Evolutionary conservation across 768 basidiomycete species (phyloP), one percentile per base, ranked within the genome.

Genomic region (Naematelia aurantialba): DNA sequence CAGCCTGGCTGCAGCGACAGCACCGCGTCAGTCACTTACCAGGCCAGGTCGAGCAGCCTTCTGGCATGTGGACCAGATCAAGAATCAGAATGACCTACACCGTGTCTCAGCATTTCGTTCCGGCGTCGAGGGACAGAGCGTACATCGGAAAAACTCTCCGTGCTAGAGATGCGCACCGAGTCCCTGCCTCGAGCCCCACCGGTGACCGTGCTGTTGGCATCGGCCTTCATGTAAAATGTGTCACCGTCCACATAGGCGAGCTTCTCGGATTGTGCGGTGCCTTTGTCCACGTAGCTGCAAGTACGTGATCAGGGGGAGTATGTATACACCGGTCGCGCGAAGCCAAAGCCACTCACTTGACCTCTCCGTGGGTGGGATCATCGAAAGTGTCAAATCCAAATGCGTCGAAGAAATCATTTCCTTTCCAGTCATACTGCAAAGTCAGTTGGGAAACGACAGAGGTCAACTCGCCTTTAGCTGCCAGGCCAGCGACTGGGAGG

Each of bases 311-410:
- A n/a, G n/a, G n/a, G n/a, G n/a, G n/a, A n/a, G n/a, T n/a, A n/a
- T n/a, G n/a, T n/a, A n/a, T n/a, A n/a, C n/a, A n/a, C n/a, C n/a
- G n/a, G n/a, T n/a, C n/a, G n/a, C n/a, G n/a, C n/a, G n/a, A n/a
- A n/a, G n/a, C n/a, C n/a, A n/a, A n/a, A n/a, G 4, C 13, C 13
- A 39, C 59, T 47, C 24, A 61, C 59, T 61, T 61, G 48, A 61
- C 59, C 46, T 48, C 31, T 5, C 59, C 59, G 30, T 61, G 59
- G 19, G 59, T 56, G 2, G 59, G 59, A 25, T 61, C 59, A n/a
- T 61, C 42, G 27, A 61, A 42, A 14, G 59, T 61, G 47, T 55
- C 49, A 44, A 55, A 61, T 47, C 49, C 53, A 25, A 61, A 61
- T 10, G 42, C 59, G 25, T 52, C 39, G 54, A 55, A 61, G 49